These are phyloP conservation scores for apple (Malus domestica) DNA, from an alignment of 306 rosid genomes.

Conservation along the genomic window DNA sequence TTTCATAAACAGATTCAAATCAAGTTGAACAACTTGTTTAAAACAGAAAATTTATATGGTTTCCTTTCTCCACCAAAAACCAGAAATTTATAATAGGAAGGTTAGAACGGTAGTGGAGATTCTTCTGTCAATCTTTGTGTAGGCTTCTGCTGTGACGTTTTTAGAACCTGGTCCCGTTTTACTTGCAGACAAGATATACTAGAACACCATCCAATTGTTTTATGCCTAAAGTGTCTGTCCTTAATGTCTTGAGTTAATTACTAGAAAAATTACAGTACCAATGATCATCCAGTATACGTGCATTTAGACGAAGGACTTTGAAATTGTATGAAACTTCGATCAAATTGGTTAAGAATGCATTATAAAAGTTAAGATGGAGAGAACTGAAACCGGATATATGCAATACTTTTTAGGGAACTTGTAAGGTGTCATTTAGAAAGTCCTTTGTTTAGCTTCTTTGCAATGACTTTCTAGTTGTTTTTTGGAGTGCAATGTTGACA, in stretches of 20 bases:
- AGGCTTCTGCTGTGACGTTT: constrained; percentile 55
- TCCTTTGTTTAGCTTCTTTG: neutral
- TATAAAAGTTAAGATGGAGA: no score
- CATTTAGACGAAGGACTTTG: neutral
- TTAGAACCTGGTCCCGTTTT: constrained; percentile 49
- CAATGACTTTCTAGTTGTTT: neutral
- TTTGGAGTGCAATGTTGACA: neutral
- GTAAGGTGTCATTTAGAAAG: neutral
- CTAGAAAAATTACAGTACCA: neutral
- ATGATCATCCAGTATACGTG: neutral
- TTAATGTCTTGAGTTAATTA: constrained; percentile 12
- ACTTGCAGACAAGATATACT: constrained; percentile 31
- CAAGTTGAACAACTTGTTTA: constrained; percentile 42
- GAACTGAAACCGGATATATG: no score
- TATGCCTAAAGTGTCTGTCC: constrained; percentile 27
- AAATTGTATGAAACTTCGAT: no score
- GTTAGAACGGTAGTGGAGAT: constrained; percentile 45
- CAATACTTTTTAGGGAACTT: no score
- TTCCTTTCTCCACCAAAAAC: constrained; percentile 20
- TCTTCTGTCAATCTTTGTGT: constrained; percentile 38
- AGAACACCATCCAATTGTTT: constrained; percentile 33
- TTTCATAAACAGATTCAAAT: constrained; percentile 39
- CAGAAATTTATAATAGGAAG: constrained; percentile 29
- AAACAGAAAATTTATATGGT: constrained; percentile 46
- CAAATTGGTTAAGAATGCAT: neutral